These are phyloP conservation scores for Plasmodium cynomolgi DNA, from an alignment of 169 alveolate species.

Conservation along the genomic window DNA sequence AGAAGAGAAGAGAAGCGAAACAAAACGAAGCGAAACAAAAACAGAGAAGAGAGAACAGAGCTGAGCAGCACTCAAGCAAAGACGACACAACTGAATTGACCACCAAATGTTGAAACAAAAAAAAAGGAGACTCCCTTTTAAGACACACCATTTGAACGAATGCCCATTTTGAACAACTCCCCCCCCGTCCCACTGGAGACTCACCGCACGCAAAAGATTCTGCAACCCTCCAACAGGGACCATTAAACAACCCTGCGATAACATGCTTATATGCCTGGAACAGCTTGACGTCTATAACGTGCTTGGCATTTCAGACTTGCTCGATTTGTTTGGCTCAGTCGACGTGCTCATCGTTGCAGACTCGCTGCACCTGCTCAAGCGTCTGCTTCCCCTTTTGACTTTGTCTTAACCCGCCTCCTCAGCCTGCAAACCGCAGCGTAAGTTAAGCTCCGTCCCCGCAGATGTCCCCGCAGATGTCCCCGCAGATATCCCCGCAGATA, in stretches of 20 bases:
- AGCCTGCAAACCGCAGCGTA: background rate
- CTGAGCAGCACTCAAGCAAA: background rate
- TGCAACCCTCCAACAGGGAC: background rate
- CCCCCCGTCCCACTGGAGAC: background rate
- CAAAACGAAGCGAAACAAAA: no score
- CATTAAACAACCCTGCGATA: background rate
- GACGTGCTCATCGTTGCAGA: background rate
- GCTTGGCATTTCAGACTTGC: background rate
- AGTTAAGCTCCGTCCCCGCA: background rate
- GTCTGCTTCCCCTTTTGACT: background rate
- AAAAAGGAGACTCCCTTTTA: background rate
- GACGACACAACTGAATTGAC: background rate
- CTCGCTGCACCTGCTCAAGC: background rate
- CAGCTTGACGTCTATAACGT: background rate
- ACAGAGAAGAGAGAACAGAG: background rate
- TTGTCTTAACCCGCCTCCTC: background rate
- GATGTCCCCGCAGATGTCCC: no score
- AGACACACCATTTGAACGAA: background rate
- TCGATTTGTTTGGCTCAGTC: background rate
- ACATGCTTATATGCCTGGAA: background rate
- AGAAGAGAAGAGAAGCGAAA: background rate
- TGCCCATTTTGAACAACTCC: background rate
- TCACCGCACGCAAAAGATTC: background rate
- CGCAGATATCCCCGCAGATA: no score
- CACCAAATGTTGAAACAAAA: background rate